phyloP scores from a whole-genome alignment of 371 early-diverging fungal species.

The Haplosporangium sp. region DNA sequence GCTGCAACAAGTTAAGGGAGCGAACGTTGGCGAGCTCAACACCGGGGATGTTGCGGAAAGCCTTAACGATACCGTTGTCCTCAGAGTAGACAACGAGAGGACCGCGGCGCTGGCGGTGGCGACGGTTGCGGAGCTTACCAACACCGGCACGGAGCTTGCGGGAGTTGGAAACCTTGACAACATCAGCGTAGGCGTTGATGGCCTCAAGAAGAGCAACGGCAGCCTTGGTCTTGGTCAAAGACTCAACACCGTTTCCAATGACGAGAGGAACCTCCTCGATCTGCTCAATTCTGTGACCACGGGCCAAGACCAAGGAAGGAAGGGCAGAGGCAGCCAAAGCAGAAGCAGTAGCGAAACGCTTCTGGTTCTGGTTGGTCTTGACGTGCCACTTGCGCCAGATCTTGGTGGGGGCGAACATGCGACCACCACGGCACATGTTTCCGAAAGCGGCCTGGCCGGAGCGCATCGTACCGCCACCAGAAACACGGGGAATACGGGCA shows the following conservation, averaged over 20 bases:
- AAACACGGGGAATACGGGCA: slow-evolving; percentile 99
- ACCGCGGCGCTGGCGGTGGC: slow-evolving; percentile 98
- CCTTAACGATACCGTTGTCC: slow-evolving; percentile 96
- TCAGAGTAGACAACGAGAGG: slow-evolving; percentile 97
- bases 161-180: slow-evolving; percentile 97
- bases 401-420: slow-evolving; percentile 99
- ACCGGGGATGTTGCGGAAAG: slow-evolving; percentile 99
- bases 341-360: slow-evolving; percentile 98
- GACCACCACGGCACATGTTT: slow-evolving; percentile 99
- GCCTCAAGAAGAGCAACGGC: slow-evolving; percentile 95
- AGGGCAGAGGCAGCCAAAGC: slow-evolving; percentile 99
- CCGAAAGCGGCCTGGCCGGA: slow-evolving; percentile 99
- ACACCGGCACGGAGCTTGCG: slow-evolving; percentile 98
- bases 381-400: slow-evolving; percentile 99
- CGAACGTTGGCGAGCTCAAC: slow-evolving; percentile 96
- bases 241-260: slow-evolving; percentile 85
- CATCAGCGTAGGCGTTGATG: slow-evolving; percentile 95
- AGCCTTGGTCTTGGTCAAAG: slow-evolving; percentile 96
- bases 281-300: slow-evolving; percentile 98
- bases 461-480: slow-evolving; percentile 99
- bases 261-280: slow-evolving; percentile 99
- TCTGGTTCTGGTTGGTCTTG: slow-evolving; percentile 98
- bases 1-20: slow-evolving; percentile 96
- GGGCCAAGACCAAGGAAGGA: slow-evolving; percentile 96
- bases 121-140: slow-evolving; percentile 99